Evolutionary conservation across 208 protist species (phyloP), one percentile per base, ranked within the genome.

Genomic region (Porcisia deanei): DNA sequence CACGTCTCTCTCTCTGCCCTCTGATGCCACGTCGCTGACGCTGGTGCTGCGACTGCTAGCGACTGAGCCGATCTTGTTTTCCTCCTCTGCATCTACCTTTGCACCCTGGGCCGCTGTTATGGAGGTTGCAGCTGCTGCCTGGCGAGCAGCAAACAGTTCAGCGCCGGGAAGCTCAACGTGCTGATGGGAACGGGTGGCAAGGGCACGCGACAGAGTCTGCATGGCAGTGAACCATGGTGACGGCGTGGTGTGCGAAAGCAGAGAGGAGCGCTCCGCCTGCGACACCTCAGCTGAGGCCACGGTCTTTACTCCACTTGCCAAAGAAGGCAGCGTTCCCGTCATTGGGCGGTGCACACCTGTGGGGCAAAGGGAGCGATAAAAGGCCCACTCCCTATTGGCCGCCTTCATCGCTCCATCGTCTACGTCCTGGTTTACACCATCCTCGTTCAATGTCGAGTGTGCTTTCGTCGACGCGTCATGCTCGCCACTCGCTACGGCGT

Each of bases 311-410:
- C 64, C 69, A 68, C 73, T 83, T 39, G 80, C 85, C 43, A 96
- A 79, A 18, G 90, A 94, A 1, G 90, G 88, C 43, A 94, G 83
- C 25, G 90, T 88, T 30, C 92, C 92, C 6, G 92, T 96, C 92
- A 96, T 94, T 54, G 92, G 83, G 0, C 85, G 85, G 75, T 94
- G 80, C 45, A 92, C 79, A 7, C 80, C 87, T 22, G 58, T 71
- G 39, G 77, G 77, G 72, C 72, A 82, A 67, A 71, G 77, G 8
- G 77, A 22, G 49, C 77, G 77, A 59, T 84, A 79, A 10, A 76
- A 70, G 14, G 7, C 37, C 76, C 73, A 79, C 37, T 79, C 75
- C 20, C 43, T 52, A 7, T 41, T 73, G n/a, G 67, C 64, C 54
- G 68, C 68, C 3, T 53, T 67, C 63, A 67, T 67, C 22, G 41